These are phyloP conservation scores for Euphorbia celastroides DNA, from an alignment of 441 rosid genomes.

Conservation along the genomic window DNA sequence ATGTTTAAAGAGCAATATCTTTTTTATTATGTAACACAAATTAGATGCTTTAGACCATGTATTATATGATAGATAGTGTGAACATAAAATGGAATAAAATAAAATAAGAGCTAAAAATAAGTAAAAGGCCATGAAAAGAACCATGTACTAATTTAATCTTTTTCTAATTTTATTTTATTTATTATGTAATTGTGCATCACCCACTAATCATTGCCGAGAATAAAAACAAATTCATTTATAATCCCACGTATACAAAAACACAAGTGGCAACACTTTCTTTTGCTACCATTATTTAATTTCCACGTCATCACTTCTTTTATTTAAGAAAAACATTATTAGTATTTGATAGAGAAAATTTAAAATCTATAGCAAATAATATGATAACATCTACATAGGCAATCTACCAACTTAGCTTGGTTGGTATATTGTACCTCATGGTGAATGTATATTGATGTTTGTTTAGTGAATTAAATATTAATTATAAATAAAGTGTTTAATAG, in stretches of 20 bases:
- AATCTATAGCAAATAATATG: too few relatives aligned
- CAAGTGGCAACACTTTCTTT: constrained; percentile 32
- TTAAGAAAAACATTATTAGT: neutral
- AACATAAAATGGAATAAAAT: neutral
- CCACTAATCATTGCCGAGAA: constrained; percentile 42
- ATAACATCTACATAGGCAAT: too few relatives aligned
- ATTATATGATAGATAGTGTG: neutral
- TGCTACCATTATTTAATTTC: constrained; percentile 16
- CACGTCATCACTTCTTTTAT: constrained; percentile 14
- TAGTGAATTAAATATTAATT: too few relatives aligned
- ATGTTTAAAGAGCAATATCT: too few relatives aligned
- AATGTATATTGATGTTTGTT: too few relatives aligned
- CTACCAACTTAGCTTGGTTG: too few relatives aligned
- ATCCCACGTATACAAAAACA: constrained; percentile 25
- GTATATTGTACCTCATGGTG: constrained; percentile 2
- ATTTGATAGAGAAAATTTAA: too few relatives aligned
- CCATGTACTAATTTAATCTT: constrained; percentile 19
- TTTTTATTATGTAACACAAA: too few relatives aligned
- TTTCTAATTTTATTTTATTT: neutral
- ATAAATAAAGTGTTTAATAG: too few relatives aligned
- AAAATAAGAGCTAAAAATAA: neutral
- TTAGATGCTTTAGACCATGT: neutral
- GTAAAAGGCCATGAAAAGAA: constrained; percentile 19
- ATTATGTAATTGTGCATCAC: constrained; percentile 21
- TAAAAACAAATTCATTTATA: constrained; percentile 32